Evolutionary conservation across 2,329 filamentous ascomycete species (phyloP), one percentile per base, ranked within the genome.

Genomic region (Aspergillus novoparasiticus): DNA sequence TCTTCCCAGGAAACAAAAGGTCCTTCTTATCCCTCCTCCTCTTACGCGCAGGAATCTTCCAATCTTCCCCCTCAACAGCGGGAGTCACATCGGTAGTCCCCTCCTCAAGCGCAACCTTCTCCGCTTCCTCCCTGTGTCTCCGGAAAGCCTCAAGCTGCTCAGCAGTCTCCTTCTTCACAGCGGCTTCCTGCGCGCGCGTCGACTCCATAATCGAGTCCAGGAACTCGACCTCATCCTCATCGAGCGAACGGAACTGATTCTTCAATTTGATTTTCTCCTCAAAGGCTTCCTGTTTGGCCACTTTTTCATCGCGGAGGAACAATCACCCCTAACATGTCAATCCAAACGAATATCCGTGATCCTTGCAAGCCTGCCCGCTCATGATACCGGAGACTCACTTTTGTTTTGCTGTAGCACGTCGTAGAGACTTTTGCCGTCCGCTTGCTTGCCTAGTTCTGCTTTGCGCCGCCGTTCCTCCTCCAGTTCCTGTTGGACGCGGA

Each of bases 91-190:
- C 72, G 14, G 67, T 75, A 6, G 74, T 71, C n/a, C 71, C 73
- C 26, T 77, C 74, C 53, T 80, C 80, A 11, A 78, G 61, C 11
- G 80, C 69, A 66, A 78, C 81, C 67, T 83, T 83, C 72, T 89
- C 86, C 0, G 83, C 85, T 65, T 87, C 83, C 66, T 88, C 85
- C 64, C 85, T 86, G 69, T 86, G 84, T 64, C 81, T 82, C 34
- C 86, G 82, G 67, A 89, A 90, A 1, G 80, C 70, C 46, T 87
- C 85, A 12, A 90, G 75, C 69, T 86, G 84, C 66, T 87, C 85
- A 6, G 79, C 77, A 0, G 86, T 89, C 67, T 89, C 85, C 68
- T 82, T 85, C 69, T 81, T 84, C 51, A 89, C 80, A 4, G 81
- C 83, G 2, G 79, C 82, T 68, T 89, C 87, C 71, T 87, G 80